Conservation (phyloP, 78 protist species). For the Pigoraptor vietnamica region DNA sequence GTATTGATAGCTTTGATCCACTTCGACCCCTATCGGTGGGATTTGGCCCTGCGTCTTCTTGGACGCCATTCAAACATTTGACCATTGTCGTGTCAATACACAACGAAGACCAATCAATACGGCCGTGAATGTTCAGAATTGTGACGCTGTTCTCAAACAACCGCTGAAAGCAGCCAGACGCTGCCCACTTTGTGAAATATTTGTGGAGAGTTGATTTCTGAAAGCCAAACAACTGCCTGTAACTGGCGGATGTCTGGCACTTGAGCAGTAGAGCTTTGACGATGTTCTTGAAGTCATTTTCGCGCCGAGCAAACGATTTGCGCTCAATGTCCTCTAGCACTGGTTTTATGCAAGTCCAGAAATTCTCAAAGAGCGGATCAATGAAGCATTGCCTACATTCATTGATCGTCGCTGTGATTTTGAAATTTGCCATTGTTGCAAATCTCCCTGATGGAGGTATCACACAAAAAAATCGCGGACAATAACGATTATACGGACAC, state of each 20-base stretch:
- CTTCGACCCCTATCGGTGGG: not conserved
- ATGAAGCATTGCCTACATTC: too few species aligned
- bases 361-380: not conserved
- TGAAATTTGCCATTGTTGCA: too few species aligned
- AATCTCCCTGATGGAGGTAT: too few species aligned
- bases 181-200: not conserved
- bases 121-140: not conserved
- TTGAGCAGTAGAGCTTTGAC: not conserved
- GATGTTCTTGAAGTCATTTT: not conserved
- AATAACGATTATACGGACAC: too few species aligned
- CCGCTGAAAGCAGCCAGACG: not conserved
- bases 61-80: not conserved
- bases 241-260: not conserved
- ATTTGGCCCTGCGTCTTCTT: not conserved
- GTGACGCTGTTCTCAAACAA: not conserved
- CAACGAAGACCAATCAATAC: not conserved
- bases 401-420: too few species aligned
- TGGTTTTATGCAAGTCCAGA: not conserved
- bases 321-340: too few species aligned
- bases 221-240: not conserved
- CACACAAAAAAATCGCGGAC: too few species aligned
- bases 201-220: not conserved
- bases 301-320: not conserved
- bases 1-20: not conserved
- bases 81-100: not conserved